Evolutionary conservation across 768 basidiomycete genomes (phyloP).

Genomic region (Boletus rubropictus): DNA sequence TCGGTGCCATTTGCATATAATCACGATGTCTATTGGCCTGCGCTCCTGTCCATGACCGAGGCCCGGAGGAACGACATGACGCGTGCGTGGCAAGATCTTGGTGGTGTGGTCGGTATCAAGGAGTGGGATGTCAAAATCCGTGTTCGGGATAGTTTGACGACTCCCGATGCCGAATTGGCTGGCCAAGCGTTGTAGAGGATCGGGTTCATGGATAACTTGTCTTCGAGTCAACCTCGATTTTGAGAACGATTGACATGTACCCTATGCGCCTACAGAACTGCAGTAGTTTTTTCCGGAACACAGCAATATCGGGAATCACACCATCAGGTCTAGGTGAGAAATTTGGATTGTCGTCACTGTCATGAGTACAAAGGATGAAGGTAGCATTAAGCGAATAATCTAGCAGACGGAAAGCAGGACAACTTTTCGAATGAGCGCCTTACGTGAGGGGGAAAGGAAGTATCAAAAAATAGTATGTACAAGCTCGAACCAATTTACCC

Average conservation of each 20-base stretch:
- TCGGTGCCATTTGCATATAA: slow-evolving; percentile 60
- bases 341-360: slow-evolving; percentile 20
- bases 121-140: slow-evolving; percentile 72
- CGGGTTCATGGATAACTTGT: neutral
- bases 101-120: slow-evolving; percentile 62
- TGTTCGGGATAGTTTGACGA: slow-evolving; percentile 13
- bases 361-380: slow-evolving; percentile 18
- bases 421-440: slow-evolving; percentile 5
- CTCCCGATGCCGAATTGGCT: neutral
- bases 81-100: slow-evolving; percentile 61
- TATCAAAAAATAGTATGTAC: slow-evolving; percentile 11
- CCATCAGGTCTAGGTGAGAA: neutral
- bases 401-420: slow-evolving; percentile 10
- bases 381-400: slow-evolving; percentile 24
- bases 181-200: slow-evolving; percentile 10
- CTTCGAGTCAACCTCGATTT: too few relatives aligned
- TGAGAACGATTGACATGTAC: neutral
- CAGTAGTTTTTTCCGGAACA: neutral
- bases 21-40: slow-evolving; percentile 72
- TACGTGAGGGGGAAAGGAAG: neutral
- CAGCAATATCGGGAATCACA: neutral
- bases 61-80: slow-evolving; percentile 45
- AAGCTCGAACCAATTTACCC: neutral
- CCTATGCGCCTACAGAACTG: neutral
- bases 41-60: slow-evolving; percentile 50